Conservation (phyloP, 192 early-diverging fungal genomes). For the Chytriomyces confervae region DNA sequence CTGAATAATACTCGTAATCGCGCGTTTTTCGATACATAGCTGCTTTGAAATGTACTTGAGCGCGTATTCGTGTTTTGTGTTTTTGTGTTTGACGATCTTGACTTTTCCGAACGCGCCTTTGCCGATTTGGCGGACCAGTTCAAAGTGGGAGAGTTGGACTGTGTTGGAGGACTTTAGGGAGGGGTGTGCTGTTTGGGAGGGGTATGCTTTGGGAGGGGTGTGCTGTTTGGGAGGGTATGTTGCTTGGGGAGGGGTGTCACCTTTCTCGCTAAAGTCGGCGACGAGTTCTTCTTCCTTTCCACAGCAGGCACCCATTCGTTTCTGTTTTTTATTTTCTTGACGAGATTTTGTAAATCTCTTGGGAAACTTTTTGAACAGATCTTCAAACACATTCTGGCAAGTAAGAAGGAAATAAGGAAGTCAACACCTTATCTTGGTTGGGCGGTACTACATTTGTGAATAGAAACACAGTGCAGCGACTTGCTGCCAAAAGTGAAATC, state of each 20-base stretch:
- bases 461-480: too few relatives aligned
- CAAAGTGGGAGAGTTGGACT: constrained; percentile 89
- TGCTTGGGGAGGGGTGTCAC: constrained; percentile 1
- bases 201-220: too few relatives aligned
- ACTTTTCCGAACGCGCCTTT: constrained; percentile 97
- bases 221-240: not conserved
- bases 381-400: too few relatives aligned
- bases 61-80: constrained; percentile 77
- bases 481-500: too few relatives aligned
- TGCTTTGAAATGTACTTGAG: constrained; percentile 97
- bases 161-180: not conserved
- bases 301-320: constrained; percentile 13
- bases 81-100: constrained; percentile 88
- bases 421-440: too few relatives aligned
- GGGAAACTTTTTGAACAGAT: too few relatives aligned
- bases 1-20: constrained; percentile 84
- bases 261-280: not conserved
- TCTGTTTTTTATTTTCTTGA: too few relatives aligned
- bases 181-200: not conserved
- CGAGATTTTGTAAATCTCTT: too few relatives aligned
- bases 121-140: constrained; percentile 84
- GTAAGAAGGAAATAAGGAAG: too few relatives aligned
- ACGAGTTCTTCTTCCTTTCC: not conserved
- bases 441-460: too few relatives aligned
- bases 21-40: constrained; percentile 80